Evolutionary conservation across 129 eudicot species (phyloP).

Genomic region (Apium graveolens): DNA sequence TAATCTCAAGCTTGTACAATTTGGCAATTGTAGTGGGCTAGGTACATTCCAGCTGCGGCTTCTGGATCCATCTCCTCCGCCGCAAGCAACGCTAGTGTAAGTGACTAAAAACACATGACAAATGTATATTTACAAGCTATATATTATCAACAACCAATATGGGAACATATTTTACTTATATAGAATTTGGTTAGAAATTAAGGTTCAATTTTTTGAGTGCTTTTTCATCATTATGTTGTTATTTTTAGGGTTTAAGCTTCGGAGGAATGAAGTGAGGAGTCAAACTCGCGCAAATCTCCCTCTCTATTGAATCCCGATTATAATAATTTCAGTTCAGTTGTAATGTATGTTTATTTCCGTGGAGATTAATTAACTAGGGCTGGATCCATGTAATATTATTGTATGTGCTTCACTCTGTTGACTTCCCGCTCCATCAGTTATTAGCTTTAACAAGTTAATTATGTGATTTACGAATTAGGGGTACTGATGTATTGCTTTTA

Average conservation of each 20-base stretch:
- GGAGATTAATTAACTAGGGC: neutral
- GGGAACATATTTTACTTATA: neutral
- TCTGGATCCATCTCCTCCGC: slow-evolving; percentile 44
- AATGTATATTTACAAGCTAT: neutral
- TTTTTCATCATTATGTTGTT: too few species aligned
- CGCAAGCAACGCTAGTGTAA: slow-evolving; percentile 40
- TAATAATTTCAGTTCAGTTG: neutral
- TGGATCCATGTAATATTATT: neutral
- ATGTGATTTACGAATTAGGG: neutral
- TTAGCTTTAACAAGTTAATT: neutral
- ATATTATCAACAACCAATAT: neutral
- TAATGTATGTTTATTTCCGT: neutral
- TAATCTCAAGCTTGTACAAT: neutral
- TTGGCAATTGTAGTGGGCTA: slow-evolving; percentile 64
- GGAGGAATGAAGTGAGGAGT: slow-evolving; percentile 27
- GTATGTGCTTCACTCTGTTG: neutral
- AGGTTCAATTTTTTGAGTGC: neutral
- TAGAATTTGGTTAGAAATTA: neutral
- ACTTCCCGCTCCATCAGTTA: neutral
- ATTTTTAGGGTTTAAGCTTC: slow-evolving; percentile 27
- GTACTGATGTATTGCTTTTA: neutral
- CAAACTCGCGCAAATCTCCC: neutral
- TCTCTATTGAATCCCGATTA: neutral
- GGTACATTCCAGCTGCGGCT: slow-evolving; percentile 56
- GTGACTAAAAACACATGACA: neutral